A percentile compares a stretch with the other conserved stretches of the same genome.
These are phyloP conservation scores for Coffea eugenioides DNA, from an alignment of 257 asterid species.

Conservation along the genomic window DNA sequence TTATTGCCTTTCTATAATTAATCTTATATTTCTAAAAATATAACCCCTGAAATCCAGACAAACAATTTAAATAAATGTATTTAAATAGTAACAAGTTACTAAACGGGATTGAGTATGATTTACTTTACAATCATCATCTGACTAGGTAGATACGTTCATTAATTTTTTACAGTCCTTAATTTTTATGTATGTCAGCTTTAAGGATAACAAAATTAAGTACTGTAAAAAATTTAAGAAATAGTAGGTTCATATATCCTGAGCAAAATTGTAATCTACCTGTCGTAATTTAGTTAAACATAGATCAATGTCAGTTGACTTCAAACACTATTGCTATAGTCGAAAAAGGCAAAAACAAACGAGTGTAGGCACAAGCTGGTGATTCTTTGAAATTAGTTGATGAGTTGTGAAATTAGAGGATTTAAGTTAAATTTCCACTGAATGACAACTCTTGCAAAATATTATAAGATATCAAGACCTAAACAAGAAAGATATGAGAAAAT, in stretches of 20 bases:
- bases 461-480: background rate
- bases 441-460: background rate
- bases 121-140: background rate
- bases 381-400: background rate
- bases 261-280: background rate
- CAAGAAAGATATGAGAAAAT: background rate
- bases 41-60: no score
- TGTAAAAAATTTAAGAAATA: background rate
- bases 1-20: no score
- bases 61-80: background rate
- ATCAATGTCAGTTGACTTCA: background rate
- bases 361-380: background rate
- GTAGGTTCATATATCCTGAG: background rate
- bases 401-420: background rate
- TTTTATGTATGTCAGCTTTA: background rate
- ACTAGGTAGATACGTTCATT: background rate
- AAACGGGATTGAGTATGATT: slow-evolving; percentile 4
- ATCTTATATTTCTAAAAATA: no score
- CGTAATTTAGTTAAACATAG: background rate
- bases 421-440: background rate
- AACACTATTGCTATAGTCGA: background rate
- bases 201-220: background rate
- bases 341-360: background rate
- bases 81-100: background rate
- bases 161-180: background rate